phyloP scores from a whole-genome alignment of 495 filamentous ascomycete species.

The Apiosordaria backusii region DNA sequence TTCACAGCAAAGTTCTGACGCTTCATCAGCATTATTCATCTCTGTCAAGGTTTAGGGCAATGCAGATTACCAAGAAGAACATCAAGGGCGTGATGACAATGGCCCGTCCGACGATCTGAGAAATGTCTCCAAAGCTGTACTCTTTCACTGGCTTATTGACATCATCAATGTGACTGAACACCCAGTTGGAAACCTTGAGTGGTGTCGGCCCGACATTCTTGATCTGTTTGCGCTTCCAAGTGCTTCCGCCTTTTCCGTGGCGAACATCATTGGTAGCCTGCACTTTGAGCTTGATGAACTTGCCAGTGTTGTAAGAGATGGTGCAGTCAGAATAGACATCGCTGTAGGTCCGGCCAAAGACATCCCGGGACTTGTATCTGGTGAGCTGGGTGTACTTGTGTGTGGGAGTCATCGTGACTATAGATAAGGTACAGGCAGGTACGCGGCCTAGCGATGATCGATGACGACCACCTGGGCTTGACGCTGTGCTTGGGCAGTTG shows the following conservation, averaged over 20 bases:
- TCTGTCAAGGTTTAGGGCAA: no score
- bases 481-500: neutral
- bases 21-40: no score
- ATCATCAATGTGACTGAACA: neutral
- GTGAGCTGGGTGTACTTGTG: neutral
- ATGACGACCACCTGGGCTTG: neutral
- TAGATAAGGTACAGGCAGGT: neutral
- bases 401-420: neutral
- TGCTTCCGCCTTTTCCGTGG: neutral
- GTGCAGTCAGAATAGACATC: neutral
- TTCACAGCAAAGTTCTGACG: neutral
- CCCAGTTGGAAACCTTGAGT: slow-evolving; percentile 1
- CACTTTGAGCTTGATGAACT: slow-evolving; percentile 1
- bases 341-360: neutral
- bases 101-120: neutral
- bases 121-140: neutral
- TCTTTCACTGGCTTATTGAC: neutral
- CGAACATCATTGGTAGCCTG: slow-evolving; percentile 1
- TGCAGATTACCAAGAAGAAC: neutral
- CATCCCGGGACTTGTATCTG: neutral
- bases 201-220: neutral
- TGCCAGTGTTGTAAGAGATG: neutral
- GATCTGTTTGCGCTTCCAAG: neutral
- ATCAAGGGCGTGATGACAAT: neutral
- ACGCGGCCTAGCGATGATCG: neutral